Evolutionary conservation across 768 basidiomycete species (phyloP).

Genomic region (Lepiota brunneoincarnata): DNA sequence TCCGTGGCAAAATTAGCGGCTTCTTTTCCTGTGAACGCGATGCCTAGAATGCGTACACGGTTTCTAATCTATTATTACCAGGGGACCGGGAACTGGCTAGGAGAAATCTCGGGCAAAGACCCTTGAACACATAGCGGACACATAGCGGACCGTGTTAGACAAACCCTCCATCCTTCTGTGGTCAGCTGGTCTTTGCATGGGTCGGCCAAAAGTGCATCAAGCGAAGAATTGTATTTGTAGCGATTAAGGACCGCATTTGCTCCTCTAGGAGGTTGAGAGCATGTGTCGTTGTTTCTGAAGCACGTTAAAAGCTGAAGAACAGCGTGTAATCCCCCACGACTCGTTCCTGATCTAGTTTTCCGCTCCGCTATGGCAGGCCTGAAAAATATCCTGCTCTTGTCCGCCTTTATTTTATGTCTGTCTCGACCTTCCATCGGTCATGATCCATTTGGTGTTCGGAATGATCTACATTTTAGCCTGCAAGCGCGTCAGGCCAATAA

Average conservation of each 20-base stretch:
- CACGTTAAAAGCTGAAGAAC: neutral
- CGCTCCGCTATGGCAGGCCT: neutral
- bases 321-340: neutral
- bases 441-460: conserved; percentile 27
- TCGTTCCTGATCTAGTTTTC: neutral
- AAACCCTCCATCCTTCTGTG: neutral
- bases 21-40: neutral
- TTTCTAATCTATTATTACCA: neutral
- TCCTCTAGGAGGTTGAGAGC: conserved; percentile 1
- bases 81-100: neutral
- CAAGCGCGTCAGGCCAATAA: conserved; percentile 49
- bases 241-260: conserved; percentile 2
- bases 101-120: conserved; percentile 4
- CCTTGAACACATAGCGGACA: neutral
- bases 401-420: neutral
- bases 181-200: conserved; percentile 8
- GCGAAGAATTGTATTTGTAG: neutral
- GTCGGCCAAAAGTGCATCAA: neutral
- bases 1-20: too few relatives aligned
- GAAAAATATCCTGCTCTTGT: neutral
- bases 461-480: conserved; percentile 36
- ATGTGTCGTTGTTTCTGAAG: too few relatives aligned
- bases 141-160: neutral
- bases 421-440: conserved; percentile 15
- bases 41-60: neutral